These are phyloP conservation scores for Tausonia pullulans DNA, from an alignment of 1,284 basidiomycete genomes.

Conservation along the genomic window DNA sequence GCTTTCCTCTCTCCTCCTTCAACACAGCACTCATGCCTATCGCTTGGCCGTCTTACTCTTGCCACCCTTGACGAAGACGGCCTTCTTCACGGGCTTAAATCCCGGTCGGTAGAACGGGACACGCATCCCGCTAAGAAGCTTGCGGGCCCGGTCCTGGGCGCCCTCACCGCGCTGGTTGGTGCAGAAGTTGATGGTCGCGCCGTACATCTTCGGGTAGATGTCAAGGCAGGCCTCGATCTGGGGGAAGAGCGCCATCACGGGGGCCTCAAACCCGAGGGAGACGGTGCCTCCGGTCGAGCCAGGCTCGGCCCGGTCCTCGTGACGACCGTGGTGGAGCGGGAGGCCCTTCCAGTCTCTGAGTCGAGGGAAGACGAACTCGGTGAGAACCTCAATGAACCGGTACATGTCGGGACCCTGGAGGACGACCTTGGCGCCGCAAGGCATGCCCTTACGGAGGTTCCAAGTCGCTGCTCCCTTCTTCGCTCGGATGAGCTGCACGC, in stretches of 20 bases:
- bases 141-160: constrained; percentile 73
- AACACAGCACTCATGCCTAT: neutral
- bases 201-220: constrained; percentile 67
- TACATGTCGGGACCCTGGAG: constrained; percentile 85
- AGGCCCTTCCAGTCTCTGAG: constrained; percentile 83
- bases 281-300: constrained; percentile 77
- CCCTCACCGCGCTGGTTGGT: constrained; percentile 72
- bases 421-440: constrained; percentile 80
- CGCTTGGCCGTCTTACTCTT: neutral
- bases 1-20: no score
- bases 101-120: constrained; percentile 55
- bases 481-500: constrained; percentile 69
- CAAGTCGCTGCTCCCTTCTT: constrained; percentile 74
- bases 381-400: constrained; percentile 77
- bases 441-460: constrained; percentile 67
- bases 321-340: constrained; percentile 51
- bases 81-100: constrained; percentile 9
- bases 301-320: constrained; percentile 19
- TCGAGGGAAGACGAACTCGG: constrained; percentile 89
- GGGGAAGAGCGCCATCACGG: constrained; percentile 84
- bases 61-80: neutral
- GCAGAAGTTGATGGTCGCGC: constrained; percentile 84
- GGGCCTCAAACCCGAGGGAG: constrained; percentile 69
- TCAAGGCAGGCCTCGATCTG: constrained; percentile 88
- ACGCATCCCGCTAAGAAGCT: constrained; percentile 76